These are phyloP conservation scores for Inga leiocalycina DNA, from an alignment of 306 rosid genomes.

Conservation along the genomic window DNA sequence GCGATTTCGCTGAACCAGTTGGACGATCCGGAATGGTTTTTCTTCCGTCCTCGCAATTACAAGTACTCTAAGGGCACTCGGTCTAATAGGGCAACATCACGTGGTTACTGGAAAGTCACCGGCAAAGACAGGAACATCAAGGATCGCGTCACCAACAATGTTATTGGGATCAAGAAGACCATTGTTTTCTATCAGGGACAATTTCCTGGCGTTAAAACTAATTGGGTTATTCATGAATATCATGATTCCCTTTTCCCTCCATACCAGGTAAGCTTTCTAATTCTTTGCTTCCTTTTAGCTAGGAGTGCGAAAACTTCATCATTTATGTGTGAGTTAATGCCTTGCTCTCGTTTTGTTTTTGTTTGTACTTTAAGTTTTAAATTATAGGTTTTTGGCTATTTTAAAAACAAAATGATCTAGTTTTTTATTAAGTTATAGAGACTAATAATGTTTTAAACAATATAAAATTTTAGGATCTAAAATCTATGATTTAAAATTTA, in stretches of 20 bases:
- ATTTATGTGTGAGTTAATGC: background rate
- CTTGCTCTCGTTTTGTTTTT: no score
- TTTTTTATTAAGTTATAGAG: no score
- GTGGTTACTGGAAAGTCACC: slow-evolving; percentile 75
- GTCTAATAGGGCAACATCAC: slow-evolving; percentile 38
- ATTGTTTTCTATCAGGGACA: slow-evolving; percentile 51
- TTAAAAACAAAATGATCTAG: no score
- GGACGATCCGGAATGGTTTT: slow-evolving; percentile 59
- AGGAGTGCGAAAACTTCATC: no score
- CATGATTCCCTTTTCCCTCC: background rate
- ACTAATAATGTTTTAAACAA: no score
- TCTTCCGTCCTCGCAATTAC: slow-evolving; percentile 44
- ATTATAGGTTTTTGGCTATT: no score
- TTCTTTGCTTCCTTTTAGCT: no score
- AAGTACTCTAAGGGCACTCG: background rate
- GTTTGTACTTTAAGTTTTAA: no score
- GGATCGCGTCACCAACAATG: background rate
- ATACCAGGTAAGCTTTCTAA: background rate
- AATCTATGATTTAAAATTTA: no score
- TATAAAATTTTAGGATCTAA: no score
- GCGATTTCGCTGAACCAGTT: slow-evolving; percentile 30
- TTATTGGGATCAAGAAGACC: slow-evolving; percentile 38
- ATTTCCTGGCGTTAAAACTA: slow-evolving; percentile 31
- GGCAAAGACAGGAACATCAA: slow-evolving; percentile 19
- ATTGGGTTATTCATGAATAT: slow-evolving; percentile 59